These are phyloP conservation scores for Phaffomyces opuntiae DNA, from an alignment of 805 yeast genomes.

Conservation along the genomic window DNA sequence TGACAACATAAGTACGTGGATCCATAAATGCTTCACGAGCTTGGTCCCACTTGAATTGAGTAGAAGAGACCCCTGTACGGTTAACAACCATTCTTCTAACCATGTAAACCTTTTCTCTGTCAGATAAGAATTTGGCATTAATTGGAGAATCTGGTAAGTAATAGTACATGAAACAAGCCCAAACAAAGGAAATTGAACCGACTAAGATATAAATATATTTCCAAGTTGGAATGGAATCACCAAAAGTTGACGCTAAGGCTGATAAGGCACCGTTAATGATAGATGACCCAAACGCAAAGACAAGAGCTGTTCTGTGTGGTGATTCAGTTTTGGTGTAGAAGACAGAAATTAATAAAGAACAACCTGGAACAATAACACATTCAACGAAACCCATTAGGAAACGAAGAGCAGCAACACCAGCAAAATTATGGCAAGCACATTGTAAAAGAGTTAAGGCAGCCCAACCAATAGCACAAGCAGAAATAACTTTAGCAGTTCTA, in stretches of 20 bases:
- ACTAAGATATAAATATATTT: conserved; percentile 41
- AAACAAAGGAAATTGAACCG: conserved; percentile 40
- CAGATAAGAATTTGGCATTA: conserved; percentile 32
- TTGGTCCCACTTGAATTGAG: conserved; percentile 33
- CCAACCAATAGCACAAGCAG: conserved; percentile 19
- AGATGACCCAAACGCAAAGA: conserved; percentile 34
- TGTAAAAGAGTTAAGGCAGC: conserved; percentile 17
- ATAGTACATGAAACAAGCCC: conserved; percentile 26
- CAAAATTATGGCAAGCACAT: conserved; percentile 31
- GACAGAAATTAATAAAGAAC: conserved; percentile 35
- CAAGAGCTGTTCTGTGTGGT: conserved; percentile 36
- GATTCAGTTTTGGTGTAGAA: conserved; percentile 32
- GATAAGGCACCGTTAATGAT: conserved; percentile 30
- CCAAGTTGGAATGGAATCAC: conserved; percentile 35
- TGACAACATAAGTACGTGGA: conserved; percentile 28
- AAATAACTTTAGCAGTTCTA: conserved; percentile 19
- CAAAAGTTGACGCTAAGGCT: conserved; percentile 34
- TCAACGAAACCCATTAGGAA: conserved; percentile 41
- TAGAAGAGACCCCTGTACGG: conserved; percentile 38
- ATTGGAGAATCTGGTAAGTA: conserved; percentile 44
- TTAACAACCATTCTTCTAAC: conserved; percentile 34
- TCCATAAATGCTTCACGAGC: conserved; percentile 37
- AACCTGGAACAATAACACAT: conserved; percentile 32
- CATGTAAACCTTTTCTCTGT: conserved; percentile 38
- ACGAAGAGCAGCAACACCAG: conserved; percentile 34